These are phyloP conservation scores for Warburgia ugandensis DNA, from an alignment of 164 flowering plant genomes.

Conservation along the genomic window DNA sequence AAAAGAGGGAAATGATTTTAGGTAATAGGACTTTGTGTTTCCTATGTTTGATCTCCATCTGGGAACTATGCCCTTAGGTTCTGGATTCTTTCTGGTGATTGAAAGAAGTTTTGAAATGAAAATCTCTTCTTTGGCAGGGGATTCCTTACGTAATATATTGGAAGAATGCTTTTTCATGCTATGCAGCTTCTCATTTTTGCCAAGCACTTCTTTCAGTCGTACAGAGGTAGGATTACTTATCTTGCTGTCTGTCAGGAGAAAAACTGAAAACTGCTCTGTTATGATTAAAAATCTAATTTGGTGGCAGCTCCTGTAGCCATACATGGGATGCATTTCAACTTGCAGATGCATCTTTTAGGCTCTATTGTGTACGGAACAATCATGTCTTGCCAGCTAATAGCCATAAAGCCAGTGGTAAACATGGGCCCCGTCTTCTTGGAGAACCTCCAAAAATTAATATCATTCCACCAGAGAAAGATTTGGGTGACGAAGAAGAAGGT, in stretches of 20 bases:
- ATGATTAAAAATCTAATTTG: neutral
- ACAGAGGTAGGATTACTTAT: slow-evolving; percentile 52
- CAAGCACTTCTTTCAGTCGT: slow-evolving; percentile 80
- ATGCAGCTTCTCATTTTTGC: slow-evolving; percentile 73
- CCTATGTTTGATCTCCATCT: too few species aligned
- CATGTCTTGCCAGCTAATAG: slow-evolving; percentile 27
- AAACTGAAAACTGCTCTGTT: neutral
- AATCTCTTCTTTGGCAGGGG: slow-evolving; percentile 48
- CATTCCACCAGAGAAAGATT: slow-evolving; percentile 40
- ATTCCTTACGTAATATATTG: slow-evolving; percentile 85
- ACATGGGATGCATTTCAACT: slow-evolving; percentile 97
- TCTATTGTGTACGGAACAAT: slow-evolving; percentile 61
- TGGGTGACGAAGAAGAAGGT: slow-evolving; percentile 54
- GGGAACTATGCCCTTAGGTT: too few species aligned
- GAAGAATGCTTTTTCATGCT: slow-evolving; percentile 47
- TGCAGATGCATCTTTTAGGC: slow-evolving; percentile 80
- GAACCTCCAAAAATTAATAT: slow-evolving; percentile 67
- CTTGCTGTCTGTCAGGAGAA: neutral
- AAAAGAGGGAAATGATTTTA: too few species aligned
- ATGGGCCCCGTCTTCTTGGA: slow-evolving; percentile 74
- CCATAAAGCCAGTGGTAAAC: slow-evolving; percentile 32
- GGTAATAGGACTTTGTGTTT: too few species aligned
- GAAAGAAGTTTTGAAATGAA: neutral
- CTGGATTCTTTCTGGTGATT: neutral
- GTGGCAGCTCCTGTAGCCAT: slow-evolving; percentile 75